These are phyloP conservation scores for Leccinum sublutescens DNA, from an alignment of 768 basidiomycete species.

Conservation along the genomic window DNA sequence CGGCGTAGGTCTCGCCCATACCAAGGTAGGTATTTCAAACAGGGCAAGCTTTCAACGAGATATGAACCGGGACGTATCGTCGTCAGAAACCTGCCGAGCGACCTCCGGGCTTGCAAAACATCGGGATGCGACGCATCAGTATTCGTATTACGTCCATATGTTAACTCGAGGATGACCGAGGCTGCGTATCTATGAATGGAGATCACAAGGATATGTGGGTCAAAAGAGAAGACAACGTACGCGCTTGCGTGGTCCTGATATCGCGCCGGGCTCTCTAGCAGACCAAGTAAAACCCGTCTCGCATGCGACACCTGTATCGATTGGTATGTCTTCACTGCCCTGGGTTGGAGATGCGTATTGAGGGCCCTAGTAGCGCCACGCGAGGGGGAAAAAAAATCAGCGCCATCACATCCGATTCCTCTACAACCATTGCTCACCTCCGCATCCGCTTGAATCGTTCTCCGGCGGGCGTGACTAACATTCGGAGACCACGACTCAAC, in stretches of 20 bases:
- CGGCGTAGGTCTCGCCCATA: conserved; percentile 52
- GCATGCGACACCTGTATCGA: conserved; percentile 41
- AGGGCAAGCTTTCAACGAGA: conserved; percentile 34
- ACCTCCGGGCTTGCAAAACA: conserved; percentile 18
- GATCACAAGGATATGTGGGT: conserved; percentile 7
- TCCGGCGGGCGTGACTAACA: conserved; percentile 48
- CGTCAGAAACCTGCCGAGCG: conserved; percentile 19
- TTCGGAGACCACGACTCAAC: conserved; percentile 51
- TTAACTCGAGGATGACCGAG: conserved; percentile 12
- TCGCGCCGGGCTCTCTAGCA: conserved; percentile 12
- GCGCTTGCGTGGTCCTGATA: conserved; percentile 28
- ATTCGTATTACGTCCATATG: conserved; percentile 21
- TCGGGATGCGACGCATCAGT: conserved; percentile 17
- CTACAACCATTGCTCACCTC: conserved; percentile 33
- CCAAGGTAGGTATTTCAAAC: conserved; percentile 50
- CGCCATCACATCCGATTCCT: too few relatives aligned
- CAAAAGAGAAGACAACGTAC: conserved; percentile 37
- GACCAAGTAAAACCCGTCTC: conserved; percentile 8
- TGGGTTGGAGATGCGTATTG: conserved; percentile 53
- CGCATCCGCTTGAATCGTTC: conserved; percentile 56
- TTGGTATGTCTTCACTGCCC: conserved; percentile 42
- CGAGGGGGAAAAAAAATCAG: background rate
- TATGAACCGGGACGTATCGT: conserved; percentile 32
- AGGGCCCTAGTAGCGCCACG: conserved; percentile 41
- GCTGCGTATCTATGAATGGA: conserved; percentile 15